Conservation (phyloP, 345 rosid species). For the Eucalyptus regnans region DNA sequence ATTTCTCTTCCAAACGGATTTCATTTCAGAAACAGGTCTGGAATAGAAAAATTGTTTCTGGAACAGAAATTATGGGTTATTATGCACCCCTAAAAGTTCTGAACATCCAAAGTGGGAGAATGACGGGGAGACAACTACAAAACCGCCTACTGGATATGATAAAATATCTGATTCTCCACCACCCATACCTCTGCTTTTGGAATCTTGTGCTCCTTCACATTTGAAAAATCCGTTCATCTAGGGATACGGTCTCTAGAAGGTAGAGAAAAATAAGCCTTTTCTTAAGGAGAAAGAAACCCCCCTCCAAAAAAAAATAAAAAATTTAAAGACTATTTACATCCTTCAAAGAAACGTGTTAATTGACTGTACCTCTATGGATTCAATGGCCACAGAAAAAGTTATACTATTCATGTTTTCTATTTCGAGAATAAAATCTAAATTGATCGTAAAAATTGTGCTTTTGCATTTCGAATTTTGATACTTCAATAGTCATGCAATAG, state of each 20-base stretch:
- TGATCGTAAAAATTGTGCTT: neutral
- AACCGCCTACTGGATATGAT: neutral
- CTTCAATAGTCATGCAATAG: accelerated
- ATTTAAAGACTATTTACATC: neutral
- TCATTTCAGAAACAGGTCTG: too few species aligned
- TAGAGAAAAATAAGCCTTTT: neutral
- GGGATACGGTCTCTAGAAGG: neutral
- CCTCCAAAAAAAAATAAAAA: neutral
- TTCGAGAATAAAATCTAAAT: neutral
- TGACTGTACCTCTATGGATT: neutral
- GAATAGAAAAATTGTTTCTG: too few species aligned
- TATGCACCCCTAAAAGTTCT: neutral
- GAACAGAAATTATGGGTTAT: too few species aligned
- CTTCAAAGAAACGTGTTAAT: neutral
- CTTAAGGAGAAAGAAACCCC: neutral
- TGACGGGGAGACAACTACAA: neutral
- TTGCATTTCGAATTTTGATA: neutral
- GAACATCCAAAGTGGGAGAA: neutral
- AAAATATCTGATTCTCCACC: neutral
- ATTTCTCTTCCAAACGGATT: too few species aligned
- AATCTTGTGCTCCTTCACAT: neutral
- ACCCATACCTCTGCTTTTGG: neutral
- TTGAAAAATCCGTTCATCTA: neutral
- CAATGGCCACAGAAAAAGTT: neutral
- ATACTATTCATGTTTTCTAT: neutral